Base-by-base conservation (phyloP, 2,329 filamentous ascomycete species). In the Neodidymelliopsis sp. region DNA sequence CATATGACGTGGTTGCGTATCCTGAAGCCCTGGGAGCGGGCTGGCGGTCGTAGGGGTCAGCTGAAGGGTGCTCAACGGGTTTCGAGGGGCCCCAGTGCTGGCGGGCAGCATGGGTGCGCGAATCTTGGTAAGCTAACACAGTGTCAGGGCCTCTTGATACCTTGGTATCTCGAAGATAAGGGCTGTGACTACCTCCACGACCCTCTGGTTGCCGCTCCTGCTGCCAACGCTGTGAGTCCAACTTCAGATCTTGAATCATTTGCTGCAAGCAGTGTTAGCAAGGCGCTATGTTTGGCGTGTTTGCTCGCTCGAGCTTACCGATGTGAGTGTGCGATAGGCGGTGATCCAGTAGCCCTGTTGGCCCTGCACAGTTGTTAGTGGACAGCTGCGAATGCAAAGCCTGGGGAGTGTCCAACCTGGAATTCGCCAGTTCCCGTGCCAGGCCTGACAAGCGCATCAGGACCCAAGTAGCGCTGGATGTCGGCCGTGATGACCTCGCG, bases 401-500 rank as follows among this genome's bases (percentile, higher is more conserved):
- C 19, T 45, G 30, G 20, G 48, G 54, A 56, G 60, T 31, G 52
- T 57, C 72, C 69, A 60, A 79, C 75, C 69, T 77, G 70, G 61
- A 76, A 70, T 47, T 77, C 73, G 45, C 72, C 75, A 51, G 66
- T 75, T 59, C 75, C 76, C 36, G 67, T 57, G 37, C 77, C 77
- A 29, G 78, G 78, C 59, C 74, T 73, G 33, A 79, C 76, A 48
- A 77, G 76, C 37, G 78, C 78, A 70, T 80, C 77, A 53, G 75
- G 76, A 42, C 77, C 78, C 47, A 80, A 64, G 59, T 79, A 80
- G 60, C 77, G 73, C 67, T 79, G 77, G 59, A 80, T 80, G 66
- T 80, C 77, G 57, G 77, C 76, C 36, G 77, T 77, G 56, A 80
- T 80, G 66, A 80, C 77, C 66, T 79, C 74, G 62, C 78, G 66